These are phyloP conservation scores for Polyporus tsugae DNA, from an alignment of 1,284 basidiomycete genomes.

Conservation along the genomic window DNA sequence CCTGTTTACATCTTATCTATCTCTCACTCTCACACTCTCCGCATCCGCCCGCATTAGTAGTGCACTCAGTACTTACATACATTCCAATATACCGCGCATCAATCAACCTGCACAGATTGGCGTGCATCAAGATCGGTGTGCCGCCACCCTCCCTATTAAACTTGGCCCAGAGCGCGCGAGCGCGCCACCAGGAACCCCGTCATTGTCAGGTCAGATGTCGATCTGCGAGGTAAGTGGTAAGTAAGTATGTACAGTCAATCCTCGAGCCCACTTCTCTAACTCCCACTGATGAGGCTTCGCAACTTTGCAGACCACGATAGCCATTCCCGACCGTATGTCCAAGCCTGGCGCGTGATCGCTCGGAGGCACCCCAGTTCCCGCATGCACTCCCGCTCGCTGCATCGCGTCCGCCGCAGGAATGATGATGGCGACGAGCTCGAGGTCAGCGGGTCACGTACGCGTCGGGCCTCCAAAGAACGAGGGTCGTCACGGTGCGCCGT, in stretches of 20 bases:
- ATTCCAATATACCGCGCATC: conserved; percentile 15
- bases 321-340: not conserved
- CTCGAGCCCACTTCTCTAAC: not conserved
- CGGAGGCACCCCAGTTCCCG: not conserved
- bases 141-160: not conserved
- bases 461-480: not conserved
- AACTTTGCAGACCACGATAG: not conserved
- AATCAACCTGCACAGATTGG: not conserved
- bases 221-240: not conserved
- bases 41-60: conserved; percentile 10
- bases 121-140: not conserved
- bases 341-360: not conserved
- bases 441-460: not conserved
- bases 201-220: not conserved
- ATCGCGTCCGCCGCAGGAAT: not conserved
- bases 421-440: not conserved
- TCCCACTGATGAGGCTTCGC: not conserved
- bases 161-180: too few species aligned
- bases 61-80: not conserved
- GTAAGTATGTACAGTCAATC: not conserved
- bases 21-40: conserved; percentile 1
- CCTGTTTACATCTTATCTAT: conserved; percentile 23
- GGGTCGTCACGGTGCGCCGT: too few species aligned
- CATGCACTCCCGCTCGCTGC: not conserved
- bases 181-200: not conserved